Conservation (phyloP, 2,329 filamentous ascomycete genomes). For the Pyrenophora teres region DNA sequence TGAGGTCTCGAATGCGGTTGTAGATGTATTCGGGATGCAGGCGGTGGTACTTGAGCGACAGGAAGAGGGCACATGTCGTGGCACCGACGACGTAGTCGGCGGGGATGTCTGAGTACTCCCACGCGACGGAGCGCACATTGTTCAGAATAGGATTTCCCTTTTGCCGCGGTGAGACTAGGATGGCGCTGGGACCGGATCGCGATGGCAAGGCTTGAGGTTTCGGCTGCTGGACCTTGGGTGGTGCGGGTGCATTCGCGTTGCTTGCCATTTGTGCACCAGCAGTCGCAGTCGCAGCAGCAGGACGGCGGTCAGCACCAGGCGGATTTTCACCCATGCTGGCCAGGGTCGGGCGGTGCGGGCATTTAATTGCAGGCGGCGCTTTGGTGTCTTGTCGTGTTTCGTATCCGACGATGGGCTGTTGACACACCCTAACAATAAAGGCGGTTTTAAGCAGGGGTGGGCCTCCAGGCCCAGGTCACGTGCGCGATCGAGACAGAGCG, state of each 20-base stretch:
- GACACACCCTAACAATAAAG: constrained; percentile 11
- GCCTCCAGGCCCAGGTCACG: constrained; percentile 7
- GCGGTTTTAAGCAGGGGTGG: constrained; percentile 6
- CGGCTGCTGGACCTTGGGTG: constrained; percentile 72
- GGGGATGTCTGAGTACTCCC: constrained; percentile 97
- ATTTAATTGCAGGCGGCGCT: constrained; percentile 14
- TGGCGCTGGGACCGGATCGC: constrained; percentile 70
- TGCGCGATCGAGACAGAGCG: constrained; percentile 16
- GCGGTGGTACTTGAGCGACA: constrained; percentile 95
- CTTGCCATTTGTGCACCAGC: constrained; percentile 3
- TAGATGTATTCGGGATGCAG: constrained; percentile 98
- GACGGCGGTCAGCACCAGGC: too few relatives aligned
- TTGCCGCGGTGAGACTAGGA: constrained; percentile 88
- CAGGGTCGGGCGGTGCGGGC: constrained; percentile 18
- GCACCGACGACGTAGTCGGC: constrained; percentile 88
- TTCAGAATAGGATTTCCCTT: constrained; percentile 93
- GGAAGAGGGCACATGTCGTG: constrained; percentile 88
- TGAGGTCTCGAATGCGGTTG: constrained; percentile 81
- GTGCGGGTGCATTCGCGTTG: constrained; percentile 4
- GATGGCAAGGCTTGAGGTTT: constrained; percentile 83
- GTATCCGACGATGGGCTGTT: neutral
- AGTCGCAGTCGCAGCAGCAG: too few relatives aligned
- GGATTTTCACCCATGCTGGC: constrained; percentile 41
- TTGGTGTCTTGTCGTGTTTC: constrained; percentile 1
- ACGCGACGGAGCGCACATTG: constrained; percentile 78